A percentile compares a stretch with the other conserved stretches of the same genome.
Conservation (phyloP, 331 rosid genomes). For the Malus hybrid region DNA sequence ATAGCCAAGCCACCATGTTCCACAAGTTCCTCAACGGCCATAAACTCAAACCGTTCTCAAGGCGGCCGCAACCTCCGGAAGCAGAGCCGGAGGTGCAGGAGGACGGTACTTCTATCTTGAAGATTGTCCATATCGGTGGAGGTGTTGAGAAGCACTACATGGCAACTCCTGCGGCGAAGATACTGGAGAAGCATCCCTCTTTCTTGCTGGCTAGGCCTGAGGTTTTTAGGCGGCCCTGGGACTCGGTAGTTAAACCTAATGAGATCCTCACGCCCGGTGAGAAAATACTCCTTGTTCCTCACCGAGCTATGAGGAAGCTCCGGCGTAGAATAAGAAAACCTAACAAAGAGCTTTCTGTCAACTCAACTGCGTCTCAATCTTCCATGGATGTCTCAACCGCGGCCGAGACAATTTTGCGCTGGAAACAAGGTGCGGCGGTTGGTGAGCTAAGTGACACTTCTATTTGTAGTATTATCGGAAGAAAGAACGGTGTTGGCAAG, state of each 20-base stretch:
- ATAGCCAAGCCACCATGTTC: constrained; percentile 5
- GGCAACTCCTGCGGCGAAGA: constrained; percentile 18
- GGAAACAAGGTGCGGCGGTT: background rate
- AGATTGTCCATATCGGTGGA: constrained; percentile 29
- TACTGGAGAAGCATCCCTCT: constrained; percentile 28
- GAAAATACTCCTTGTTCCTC: constrained; percentile 18
- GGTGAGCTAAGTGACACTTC: background rate
- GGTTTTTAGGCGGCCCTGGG: constrained; percentile 24
- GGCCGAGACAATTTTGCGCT: background rate
- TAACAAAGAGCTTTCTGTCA: background rate
- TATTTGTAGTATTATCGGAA: background rate
- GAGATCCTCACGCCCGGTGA: constrained; percentile 24
- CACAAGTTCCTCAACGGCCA: constrained; percentile 5
- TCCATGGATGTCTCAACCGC: background rate
- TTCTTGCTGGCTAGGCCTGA: constrained; percentile 23
- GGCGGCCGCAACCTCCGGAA: background rate
- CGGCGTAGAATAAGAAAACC: background rate
- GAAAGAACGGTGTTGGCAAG: background rate
- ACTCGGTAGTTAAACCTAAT: constrained; percentile 15
- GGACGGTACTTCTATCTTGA: background rate
- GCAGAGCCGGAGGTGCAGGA: background rate
- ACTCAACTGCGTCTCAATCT: background rate
- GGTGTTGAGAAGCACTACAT: constrained; percentile 24
- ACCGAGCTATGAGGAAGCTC: constrained; percentile 15
- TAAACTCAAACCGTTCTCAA: constrained; percentile 4